phyloP scores from a whole-genome alignment of 2,329 filamentous ascomycete species.

The Fragosphaeria purpurea region DNA sequence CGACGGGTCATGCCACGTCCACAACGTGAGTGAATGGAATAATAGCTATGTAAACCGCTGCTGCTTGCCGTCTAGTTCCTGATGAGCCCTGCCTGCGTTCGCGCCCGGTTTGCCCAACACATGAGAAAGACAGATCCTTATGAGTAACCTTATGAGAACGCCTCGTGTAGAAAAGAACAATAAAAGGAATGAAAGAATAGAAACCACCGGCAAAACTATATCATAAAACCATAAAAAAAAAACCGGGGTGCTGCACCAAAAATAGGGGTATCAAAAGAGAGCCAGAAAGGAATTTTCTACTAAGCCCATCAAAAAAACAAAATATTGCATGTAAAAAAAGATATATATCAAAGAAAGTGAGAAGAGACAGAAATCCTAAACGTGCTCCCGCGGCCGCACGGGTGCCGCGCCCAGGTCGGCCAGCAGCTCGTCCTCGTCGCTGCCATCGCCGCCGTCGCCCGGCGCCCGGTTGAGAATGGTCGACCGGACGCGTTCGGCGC shows the following conservation, averaged over 20 bases:
- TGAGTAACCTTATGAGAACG: too few species aligned
- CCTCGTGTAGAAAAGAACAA: too few species aligned
- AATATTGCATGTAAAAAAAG: neutral
- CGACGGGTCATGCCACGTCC: too few species aligned
- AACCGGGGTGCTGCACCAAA: too few species aligned
- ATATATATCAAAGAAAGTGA: neutral
- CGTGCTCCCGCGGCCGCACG: conserved; percentile 28
- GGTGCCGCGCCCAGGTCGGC: conserved; percentile 26
- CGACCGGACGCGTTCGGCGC: conserved; percentile 14
- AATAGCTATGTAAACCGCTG: too few species aligned
- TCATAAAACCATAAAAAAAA: neutral
- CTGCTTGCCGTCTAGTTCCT: too few species aligned
- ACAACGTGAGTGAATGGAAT: too few species aligned
- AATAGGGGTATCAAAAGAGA: conserved; percentile 6
- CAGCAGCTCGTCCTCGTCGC: conserved; percentile 24
- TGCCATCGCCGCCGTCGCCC: neutral
- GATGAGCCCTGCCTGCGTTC: too few species aligned
- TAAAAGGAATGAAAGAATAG: too few species aligned
- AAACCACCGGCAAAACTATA: too few species aligned
- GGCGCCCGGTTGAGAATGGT: conserved; percentile 2
- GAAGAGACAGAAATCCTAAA: conserved; percentile 18
- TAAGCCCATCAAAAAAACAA: neutral
- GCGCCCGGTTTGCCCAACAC: too few species aligned
- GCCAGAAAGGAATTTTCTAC: neutral
- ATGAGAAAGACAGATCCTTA: too few species aligned